A percentile compares a stretch with the other conserved stretches of the same genome.
Evolutionary conservation across 768 basidiomycete genomes (phyloP).

Genomic region (Agaricus sinodeliciosus): DNA sequence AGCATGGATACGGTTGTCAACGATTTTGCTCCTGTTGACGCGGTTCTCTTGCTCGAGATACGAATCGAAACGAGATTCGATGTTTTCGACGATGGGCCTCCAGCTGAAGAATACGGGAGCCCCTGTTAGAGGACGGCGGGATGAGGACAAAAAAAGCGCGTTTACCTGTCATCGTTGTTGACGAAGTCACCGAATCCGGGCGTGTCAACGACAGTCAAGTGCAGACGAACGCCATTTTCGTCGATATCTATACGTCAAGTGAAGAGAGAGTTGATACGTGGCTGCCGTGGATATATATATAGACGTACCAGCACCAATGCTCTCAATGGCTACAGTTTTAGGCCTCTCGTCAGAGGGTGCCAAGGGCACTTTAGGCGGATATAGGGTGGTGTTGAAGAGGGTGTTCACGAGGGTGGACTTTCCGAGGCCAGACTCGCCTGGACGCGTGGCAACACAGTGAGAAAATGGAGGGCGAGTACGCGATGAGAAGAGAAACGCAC

Average conservation of each 20-base stretch:
- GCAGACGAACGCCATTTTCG: slow-evolving; percentile 94
- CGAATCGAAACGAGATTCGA: slow-evolving; percentile 95
- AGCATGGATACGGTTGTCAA: slow-evolving; percentile 97
- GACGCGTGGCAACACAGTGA: slow-evolving; percentile 18
- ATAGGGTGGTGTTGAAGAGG: slow-evolving; percentile 94
- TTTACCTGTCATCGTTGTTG: slow-evolving; percentile 95
- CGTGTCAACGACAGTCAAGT: slow-evolving; percentile 98
- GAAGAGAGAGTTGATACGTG: slow-evolving; percentile 19
- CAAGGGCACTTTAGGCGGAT: slow-evolving; percentile 80
- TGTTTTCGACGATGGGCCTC: slow-evolving; percentile 98
- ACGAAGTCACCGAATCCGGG: slow-evolving; percentile 99
- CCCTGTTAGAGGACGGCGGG: slow-evolving; percentile 14
- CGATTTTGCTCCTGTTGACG: slow-evolving; percentile 88
- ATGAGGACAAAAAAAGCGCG: slow-evolving; percentile 13
- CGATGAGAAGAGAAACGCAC: slow-evolving; percentile 45
- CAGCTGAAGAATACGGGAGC: slow-evolving; percentile 49
- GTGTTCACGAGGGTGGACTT: slow-evolving; percentile 99
- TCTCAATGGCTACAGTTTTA: slow-evolving; percentile 96
- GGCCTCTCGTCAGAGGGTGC: slow-evolving; percentile 82
- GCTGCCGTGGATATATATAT: slow-evolving; percentile 19
- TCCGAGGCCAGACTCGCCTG: slow-evolving; percentile 96
- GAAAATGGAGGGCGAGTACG: slow-evolving; percentile 18
- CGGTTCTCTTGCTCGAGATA: slow-evolving; percentile 99
- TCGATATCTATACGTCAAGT: slow-evolving; percentile 76
- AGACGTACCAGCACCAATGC: slow-evolving; percentile 88